Conservation (phyloP, 2,329 filamentous ascomycete species). For the Penicillium expansum region DNA sequence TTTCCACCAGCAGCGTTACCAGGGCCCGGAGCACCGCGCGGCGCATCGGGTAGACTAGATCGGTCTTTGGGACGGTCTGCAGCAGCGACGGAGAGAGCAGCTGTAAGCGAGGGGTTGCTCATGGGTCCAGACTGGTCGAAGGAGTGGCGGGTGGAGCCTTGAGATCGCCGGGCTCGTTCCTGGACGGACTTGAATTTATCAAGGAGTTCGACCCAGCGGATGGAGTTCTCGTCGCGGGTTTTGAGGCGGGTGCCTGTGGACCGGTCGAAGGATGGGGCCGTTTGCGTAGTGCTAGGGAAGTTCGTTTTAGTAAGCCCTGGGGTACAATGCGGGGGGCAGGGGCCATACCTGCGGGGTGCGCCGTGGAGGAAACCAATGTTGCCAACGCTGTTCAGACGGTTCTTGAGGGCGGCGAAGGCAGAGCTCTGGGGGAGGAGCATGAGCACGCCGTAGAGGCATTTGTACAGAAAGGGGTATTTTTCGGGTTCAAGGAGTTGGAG, state of each 20-base stretch:
- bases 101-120: slow-evolving; percentile 32
- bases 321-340: background rate
- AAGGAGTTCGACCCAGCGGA: slow-evolving; percentile 87
- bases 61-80: slow-evolving; percentile 33
- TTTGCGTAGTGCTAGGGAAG: slow-evolving; percentile 13
- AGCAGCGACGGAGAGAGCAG: slow-evolving; percentile 32
- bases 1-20: slow-evolving; percentile 42
- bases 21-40: slow-evolving; percentile 25
- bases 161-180: slow-evolving; percentile 73
- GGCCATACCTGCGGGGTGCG: slow-evolving; percentile 68
- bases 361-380: slow-evolving; percentile 94
- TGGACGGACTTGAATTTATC: slow-evolving; percentile 94
- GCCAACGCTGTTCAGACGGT: slow-evolving; percentile 92
- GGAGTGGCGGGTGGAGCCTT: slow-evolving; percentile 47
- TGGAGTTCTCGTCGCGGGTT: slow-evolving; percentile 76
- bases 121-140: slow-evolving; percentile 55
- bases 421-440: slow-evolving; percentile 99
- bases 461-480: slow-evolving; percentile 91
- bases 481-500: slow-evolving; percentile 94
- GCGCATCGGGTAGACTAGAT: slow-evolving; percentile 32
- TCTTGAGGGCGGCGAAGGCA: slow-evolving; percentile 94
- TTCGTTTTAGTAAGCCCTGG: slow-evolving; percentile 4
- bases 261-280: slow-evolving; percentile 60
- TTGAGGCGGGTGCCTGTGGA: slow-evolving; percentile 73
- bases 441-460: slow-evolving; percentile 92